Base-by-base conservation (phyloP, 495 filamentous ascomycete genomes). In the Penicillium verhagenii region DNA sequence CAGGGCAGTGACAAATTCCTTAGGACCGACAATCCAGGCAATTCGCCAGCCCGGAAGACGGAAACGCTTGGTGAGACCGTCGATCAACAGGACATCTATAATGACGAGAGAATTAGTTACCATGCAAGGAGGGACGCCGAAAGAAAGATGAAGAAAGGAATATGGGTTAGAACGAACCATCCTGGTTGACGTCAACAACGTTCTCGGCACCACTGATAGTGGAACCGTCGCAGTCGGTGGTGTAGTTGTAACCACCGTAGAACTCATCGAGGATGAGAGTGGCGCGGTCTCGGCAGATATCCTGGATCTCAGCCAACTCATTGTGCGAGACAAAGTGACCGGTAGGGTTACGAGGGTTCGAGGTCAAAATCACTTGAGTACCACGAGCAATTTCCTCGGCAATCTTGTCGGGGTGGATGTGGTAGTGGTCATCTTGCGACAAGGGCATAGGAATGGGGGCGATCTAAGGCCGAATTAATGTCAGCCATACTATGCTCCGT, bases 321-420 rank as follows among this genome's bases (percentile, higher is more conserved):
- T 90, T 87, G 61, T 89, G 89, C 59, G 77, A 78, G 19, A 96
- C 83, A 39, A 96, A 88, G 52, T 87, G 83, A 37, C 93, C 93
- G n/a, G 93, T 96, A 0, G 93, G 93, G 72, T 97, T 97, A 49
- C 93, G 85, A 23, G 93, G 93, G 75, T 97, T 97, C n/a, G 91
- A 96, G 25, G 93, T 97, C 43, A 97, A 72, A 56, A 97, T 91
- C 56, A 96, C 93, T 13, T 84, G 84, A 28, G 87, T 89, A 56
- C 91, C 92, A 62, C 92, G 84, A 50, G 90, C 86, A 52, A 96
- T 92, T 67, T 96, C 92, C 58, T 92, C 86, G 39, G 86, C 88
- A 61, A 97, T 92, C 78, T 94, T 96, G 64, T 94, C 85, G 6
- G 92, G 88, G 62, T 94, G 87, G 59, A 97, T 93, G 70, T 90